phyloP scores from a whole-genome alignment of 2,329 filamentous ascomycete genomes.

The Paecilomyces sp. region DNA sequence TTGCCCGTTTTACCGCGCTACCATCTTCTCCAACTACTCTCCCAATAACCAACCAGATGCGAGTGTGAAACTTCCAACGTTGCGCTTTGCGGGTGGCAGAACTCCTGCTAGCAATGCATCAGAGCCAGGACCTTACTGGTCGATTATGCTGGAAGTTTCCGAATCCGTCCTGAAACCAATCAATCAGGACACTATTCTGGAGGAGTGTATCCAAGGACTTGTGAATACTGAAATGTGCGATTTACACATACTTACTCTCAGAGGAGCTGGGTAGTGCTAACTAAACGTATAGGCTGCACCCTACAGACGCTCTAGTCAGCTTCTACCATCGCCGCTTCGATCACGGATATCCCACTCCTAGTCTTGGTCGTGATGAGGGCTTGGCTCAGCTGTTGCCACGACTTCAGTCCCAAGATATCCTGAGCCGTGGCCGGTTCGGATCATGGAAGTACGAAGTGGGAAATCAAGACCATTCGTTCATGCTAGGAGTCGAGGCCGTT shows the following conservation, averaged over 20 bases:
- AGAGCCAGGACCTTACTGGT: conserved; percentile 95
- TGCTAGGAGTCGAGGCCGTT: conserved; percentile 89
- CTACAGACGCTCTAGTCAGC: conserved; percentile 89
- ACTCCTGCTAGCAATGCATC: conserved; percentile 52
- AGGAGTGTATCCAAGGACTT: conserved; percentile 89
- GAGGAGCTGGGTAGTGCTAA: too few species aligned
- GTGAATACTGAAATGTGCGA: conserved; percentile 66
- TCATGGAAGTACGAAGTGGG: conserved; percentile 97
- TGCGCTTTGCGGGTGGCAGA: conserved; percentile 74
- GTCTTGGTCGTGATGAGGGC: conserved; percentile 89
- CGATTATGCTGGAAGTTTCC: conserved; percentile 97
- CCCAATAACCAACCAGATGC: conserved; percentile 90
- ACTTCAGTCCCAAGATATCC: conserved; percentile 85
- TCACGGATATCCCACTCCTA: conserved; percentile 94
- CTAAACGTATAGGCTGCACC: conserved; percentile 10
- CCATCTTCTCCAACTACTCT: conserved; percentile 99
- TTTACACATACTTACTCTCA: too few species aligned
- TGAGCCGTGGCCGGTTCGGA: conserved; percentile 92
- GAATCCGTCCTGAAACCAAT: conserved; percentile 95
- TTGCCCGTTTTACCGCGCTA: conserved; percentile 98
- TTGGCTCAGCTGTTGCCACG: conserved; percentile 88
- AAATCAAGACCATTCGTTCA: conserved; percentile 97
- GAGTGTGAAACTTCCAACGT: conserved; percentile 75
- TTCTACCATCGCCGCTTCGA: conserved; percentile 98
- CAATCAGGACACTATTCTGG: conserved; percentile 73